A percentile compares a stretch with the other conserved stretches of the same genome.
phyloP scores from a whole-genome alignment of 176 grass and related monocot species.

The Areca catechu region DNA sequence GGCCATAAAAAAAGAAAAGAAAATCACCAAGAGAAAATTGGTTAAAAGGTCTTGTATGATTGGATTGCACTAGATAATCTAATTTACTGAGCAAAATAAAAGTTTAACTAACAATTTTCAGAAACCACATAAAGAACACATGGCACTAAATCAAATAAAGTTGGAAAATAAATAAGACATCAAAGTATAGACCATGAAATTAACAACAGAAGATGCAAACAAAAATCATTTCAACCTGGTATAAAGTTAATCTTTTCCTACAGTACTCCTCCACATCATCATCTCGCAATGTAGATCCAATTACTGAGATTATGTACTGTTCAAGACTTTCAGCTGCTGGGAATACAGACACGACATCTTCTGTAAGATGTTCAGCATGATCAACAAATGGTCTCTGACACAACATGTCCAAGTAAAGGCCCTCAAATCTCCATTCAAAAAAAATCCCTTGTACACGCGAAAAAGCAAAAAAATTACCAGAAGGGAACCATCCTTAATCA shows the following conservation, averaged over 20 bases:
- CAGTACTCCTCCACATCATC: slow-evolving; percentile 67
- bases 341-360: slow-evolving; percentile 91
- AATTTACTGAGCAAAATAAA: no score
- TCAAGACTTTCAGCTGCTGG: slow-evolving; percentile 77
- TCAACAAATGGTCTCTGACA: slow-evolving; percentile 91
- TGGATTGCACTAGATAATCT: no score
- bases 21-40: no score
- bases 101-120: no score
- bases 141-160: no score
- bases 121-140: no score
- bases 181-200: no score
- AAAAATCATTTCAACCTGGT: slow-evolving; percentile 51
- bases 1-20: no score
- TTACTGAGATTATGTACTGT: slow-evolving; percentile 69
- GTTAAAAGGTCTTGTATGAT: no score
- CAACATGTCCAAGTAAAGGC: slow-evolving; percentile 5
- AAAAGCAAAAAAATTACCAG: no score
- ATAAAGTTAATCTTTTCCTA: slow-evolving; percentile 60
- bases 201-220: neutral
- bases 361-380: slow-evolving; percentile 81
- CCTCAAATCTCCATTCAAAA: neutral
- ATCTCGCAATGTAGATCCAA: slow-evolving; percentile 69
- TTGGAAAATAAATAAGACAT: no score
- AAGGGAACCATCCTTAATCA: neutral
- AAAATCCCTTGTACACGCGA: neutral